These are phyloP conservation scores for Aspergillus asperescens DNA, from an alignment of 495 filamentous ascomycete genomes.

Conservation along the genomic window DNA sequence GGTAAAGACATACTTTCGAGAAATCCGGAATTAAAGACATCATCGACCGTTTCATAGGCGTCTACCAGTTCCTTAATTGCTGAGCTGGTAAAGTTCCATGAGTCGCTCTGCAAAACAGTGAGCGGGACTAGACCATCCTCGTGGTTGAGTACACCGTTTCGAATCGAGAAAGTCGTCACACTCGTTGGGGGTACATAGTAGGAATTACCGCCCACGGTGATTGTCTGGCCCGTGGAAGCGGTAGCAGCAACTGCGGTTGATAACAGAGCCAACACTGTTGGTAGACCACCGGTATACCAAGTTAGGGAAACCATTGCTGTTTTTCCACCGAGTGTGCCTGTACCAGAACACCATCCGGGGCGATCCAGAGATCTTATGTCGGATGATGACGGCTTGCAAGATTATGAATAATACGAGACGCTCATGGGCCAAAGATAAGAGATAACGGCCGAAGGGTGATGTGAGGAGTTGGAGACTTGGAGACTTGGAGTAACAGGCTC, in stretches of 20 bases:
- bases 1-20: not conserved
- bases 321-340: not conserved
- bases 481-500: no score
- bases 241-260: not conserved
- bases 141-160: not conserved
- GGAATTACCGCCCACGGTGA: not conserved
- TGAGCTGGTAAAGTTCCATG: not conserved
- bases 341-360: no score
- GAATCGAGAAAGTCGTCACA: not conserved
- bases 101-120: not conserved
- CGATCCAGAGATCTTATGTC: no score
- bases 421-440: no score
- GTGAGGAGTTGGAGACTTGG: no score
- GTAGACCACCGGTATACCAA: not conserved
- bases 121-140: not conserved
- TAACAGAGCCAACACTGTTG: not conserved
- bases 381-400: no score
- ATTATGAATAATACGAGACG: no score
- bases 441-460: no score
- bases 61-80: not conserved
- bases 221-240: not conserved
- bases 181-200: slow-evolving; percentile 1
- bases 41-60: not conserved
- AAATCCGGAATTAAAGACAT: not conserved
- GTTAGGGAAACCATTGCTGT: not conserved